These are phyloP conservation scores for Madurella fahalii DNA, from an alignment of 2,329 filamentous ascomycete genomes.

Conservation along the genomic window DNA sequence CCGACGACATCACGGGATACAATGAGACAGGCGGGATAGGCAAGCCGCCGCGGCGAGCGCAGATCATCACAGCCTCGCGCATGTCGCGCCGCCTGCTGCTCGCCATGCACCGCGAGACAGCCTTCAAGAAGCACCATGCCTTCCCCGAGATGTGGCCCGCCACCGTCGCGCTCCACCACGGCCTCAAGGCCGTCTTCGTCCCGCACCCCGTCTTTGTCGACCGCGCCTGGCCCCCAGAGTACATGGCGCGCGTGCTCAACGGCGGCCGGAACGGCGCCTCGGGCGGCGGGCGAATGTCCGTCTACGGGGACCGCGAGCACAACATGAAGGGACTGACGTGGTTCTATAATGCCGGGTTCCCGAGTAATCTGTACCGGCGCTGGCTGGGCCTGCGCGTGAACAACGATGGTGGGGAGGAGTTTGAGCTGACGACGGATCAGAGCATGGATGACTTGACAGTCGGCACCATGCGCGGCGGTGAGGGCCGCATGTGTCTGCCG, in stretches of 20 bases:
- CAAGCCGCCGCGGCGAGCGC: slow-evolving; percentile 69
- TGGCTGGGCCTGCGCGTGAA: slow-evolving; percentile 83
- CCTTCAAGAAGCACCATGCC: slow-evolving; percentile 79
- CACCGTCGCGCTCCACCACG: slow-evolving; percentile 83
- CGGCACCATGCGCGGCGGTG: slow-evolving; percentile 58
- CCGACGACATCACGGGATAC: slow-evolving; percentile 80
- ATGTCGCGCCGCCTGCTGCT: slow-evolving; percentile 75
- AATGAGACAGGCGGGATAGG: slow-evolving; percentile 57
- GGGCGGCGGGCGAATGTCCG: slow-evolving; percentile 66
- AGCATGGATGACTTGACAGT: slow-evolving; percentile 47
- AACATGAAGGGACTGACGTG: slow-evolving; percentile 84
- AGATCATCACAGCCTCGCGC: slow-evolving; percentile 83
- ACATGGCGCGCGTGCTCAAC: slow-evolving; percentile 77
- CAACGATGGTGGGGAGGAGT: slow-evolving; percentile 72
- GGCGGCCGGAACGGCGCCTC: slow-evolving; percentile 69
- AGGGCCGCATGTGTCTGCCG: slow-evolving; percentile 86
- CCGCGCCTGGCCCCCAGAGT: slow-evolving; percentile 76
- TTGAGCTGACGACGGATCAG: slow-evolving; percentile 58
- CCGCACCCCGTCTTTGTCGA: slow-evolving; percentile 88
- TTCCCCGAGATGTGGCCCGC: slow-evolving; percentile 97
- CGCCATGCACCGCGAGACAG: slow-evolving; percentile 88
- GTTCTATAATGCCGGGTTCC: slow-evolving; percentile 87
- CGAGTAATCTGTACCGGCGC: slow-evolving; percentile 72
- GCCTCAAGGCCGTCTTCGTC: slow-evolving; percentile 85
- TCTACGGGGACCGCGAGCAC: slow-evolving; percentile 82